Evolutionary conservation across 495 filamentous ascomycete species (phyloP), one percentile per base, ranked within the genome.

Genomic region (Bathelium albidoporum): DNA sequence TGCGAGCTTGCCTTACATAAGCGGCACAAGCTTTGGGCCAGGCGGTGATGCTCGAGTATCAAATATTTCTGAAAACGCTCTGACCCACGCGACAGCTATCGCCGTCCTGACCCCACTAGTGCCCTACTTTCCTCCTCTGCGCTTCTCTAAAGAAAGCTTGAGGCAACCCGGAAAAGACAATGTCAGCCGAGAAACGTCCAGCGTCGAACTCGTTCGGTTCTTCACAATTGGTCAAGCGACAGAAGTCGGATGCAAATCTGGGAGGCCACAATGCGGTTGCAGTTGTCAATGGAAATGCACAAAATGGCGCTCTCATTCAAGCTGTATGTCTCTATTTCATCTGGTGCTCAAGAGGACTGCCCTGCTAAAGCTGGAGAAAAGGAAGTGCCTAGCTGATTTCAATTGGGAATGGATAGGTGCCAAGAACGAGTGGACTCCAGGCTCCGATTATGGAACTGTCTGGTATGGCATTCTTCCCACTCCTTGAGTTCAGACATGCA

Each of bases 361-460:
- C 62, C 62, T 58, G 70, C 71, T 71, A 66, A 73, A 70, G 29
- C 62, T 59, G 22, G 32, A 20, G 18, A 36, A 22, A 43, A 64
- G 65, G 45, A 59, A 61, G 34, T 28, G 44, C 32, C 39, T 68
- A 63, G 65, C 69, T 76, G 72, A 76, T 74, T n/a, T 39, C 26
- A 29, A 55, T 34, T 28, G 62, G 64, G 41, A 55, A 29, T 63
- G 20, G 16, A 59, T 79, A 96, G 92, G 80, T 84, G 66, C 85
- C 87, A 41, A 82, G 93, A 66, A 93, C 92, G 45, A 95, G 89
- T 73, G 86, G 85, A 44, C 82, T 97, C 7, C 87, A 95, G 72
- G 89, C 94, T 58, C 93, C 93, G 2, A 85, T 97, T 59, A 96
- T 98, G 90, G 92, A 98, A 74, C 80, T 98, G 36, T 86, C 86